A percentile compares a stretch with the other conserved stretches of the same genome.
These are phyloP conservation scores for Rachicladosporium sp. DNA, from an alignment of 2,329 filamentous ascomycete species.

Conservation along the genomic window DNA sequence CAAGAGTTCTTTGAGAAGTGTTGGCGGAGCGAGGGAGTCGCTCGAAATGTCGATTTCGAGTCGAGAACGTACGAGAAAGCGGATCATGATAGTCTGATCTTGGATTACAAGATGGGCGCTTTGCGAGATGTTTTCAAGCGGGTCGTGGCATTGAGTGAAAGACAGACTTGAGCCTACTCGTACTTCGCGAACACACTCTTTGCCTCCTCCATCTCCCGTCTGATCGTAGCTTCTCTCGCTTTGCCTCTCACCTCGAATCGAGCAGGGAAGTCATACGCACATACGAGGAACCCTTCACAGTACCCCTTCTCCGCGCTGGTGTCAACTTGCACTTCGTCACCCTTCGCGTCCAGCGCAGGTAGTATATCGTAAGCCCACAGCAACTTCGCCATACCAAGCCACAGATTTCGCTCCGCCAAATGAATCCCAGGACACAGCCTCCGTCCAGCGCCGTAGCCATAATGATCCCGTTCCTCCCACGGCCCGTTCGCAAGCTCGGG, in stretches of 20 bases:
- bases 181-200: constrained; percentile 11
- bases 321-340: constrained; percentile 5
- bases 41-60: constrained; percentile 24
- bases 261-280: constrained; percentile 12
- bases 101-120: constrained; percentile 14
- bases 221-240: constrained; percentile 10
- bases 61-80: constrained; percentile 19
- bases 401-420: constrained; percentile 32
- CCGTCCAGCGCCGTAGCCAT: constrained; percentile 36
- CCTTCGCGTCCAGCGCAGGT: neutral
- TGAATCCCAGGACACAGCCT: constrained; percentile 40
- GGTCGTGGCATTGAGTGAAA: neutral
- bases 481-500: constrained; percentile 24
- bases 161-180: neutral
- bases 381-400: constrained; percentile 22
- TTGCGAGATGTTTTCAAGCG: constrained; percentile 12
- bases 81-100: constrained; percentile 28
- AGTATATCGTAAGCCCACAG: constrained; percentile 40
- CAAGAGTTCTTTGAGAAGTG: constrained; percentile 31
- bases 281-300: constrained; percentile 14
- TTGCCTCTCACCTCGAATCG: constrained; percentile 9
- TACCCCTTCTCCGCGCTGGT: constrained; percentile 13
- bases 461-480: constrained; percentile 31
- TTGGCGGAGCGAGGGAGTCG: constrained; percentile 23
- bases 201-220: constrained; percentile 12